Evolutionary conservation across 2,329 filamentous ascomycete species (phyloP), one percentile per base, ranked within the genome.

Genomic region (Ramularia endophylla): DNA sequence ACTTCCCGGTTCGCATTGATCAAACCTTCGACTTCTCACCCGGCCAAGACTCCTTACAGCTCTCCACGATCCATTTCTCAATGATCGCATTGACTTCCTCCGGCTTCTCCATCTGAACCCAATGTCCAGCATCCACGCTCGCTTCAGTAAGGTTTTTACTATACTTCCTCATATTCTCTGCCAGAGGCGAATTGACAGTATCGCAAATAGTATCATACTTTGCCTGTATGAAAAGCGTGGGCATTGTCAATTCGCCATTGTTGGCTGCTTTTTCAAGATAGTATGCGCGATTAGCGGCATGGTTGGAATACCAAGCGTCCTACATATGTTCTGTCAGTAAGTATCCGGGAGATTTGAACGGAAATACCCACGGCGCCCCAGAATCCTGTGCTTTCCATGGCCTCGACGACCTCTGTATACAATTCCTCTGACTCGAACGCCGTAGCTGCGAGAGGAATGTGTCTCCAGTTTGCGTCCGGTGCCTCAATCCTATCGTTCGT

Each of bases 271-370:
- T 58, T 18, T 61, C 59, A 15, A 63, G 62, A 5, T 60, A 63
- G 50, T 68, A 74, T 28, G 59, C 61, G 2, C 47, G 51, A 40
- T 74, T 74, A 9, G 50, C 55, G 5, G 61, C 55, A 45, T 70
- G 65, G 46, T 74, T 67, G 27, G 66, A 44, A 42, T 74, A 74
- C 47, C 63, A 68, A 0, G 65, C 60, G 18, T 58, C 61, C 22
- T 25, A 11, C 11, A 25, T 6, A 25, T n/a, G 22, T 11, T 25
- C 22, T 11, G 11, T 25, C 22, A 25, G 22, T 6, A 25, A 6
- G 22, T 25, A 6, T 6, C 22, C 6, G 22, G 11, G 22, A 25
- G 22, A 11, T 6, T 6, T 25, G 6, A 11, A 25, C 11, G 22
- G 22, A 25, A 11, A 25, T 6, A 25, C 22, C 11, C 11, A 25